Base-by-base conservation (phyloP, 495 filamentous ascomycete species). In the Hypoxylon lienhwacheense region DNA sequence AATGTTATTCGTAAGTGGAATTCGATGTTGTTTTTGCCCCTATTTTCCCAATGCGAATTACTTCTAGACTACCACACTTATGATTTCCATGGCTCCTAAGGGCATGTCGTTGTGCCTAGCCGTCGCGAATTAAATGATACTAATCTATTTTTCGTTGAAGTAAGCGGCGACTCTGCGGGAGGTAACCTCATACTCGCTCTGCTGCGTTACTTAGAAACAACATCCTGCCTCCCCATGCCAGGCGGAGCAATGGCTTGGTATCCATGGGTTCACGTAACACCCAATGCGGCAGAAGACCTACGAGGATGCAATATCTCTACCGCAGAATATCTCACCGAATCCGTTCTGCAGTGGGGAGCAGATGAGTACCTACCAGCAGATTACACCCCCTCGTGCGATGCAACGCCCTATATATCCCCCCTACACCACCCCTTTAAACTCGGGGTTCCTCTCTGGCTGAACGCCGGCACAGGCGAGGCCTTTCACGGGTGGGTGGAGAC, bases 201-300 rank as follows among this genome's bases (percentile, higher is more conserved):
- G 4, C 21, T 64, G 8, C 15, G 55, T 39, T 55, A 59, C 16
- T 25, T 64, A 5, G 55, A 59, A 22, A 21, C 22, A 3, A 5
- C 12, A 22, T n/a, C 22, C 0, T 3, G 10, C 5, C 50, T 59
- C n/a, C 60, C 55, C 5, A 12, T 47, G 11, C 60, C 60, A 1
- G 20, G 46, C 3, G 47, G 40, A n/a, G 60, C 41, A 4, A 53
- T 64, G 7, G 3, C 49, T n/a, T 64, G 46, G 45, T 64, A 55
- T 3, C 60, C 60, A 8, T 64, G 55, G 60, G 46, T 64, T 6
- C 46, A 64, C 15, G 36, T 64, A 6, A 59, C 51, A 2, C 0
- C 15, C 0, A 24, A 52, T 6, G 55, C 47, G 0, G 55, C 40
- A 4, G 1, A 14, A 1, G 46, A 59, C 7, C n/a, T 64, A 52